Evolutionary conservation across 1,284 basidiomycete species (phyloP), one percentile per base, ranked within the genome.

Genomic region (Naganishia sp.): DNA sequence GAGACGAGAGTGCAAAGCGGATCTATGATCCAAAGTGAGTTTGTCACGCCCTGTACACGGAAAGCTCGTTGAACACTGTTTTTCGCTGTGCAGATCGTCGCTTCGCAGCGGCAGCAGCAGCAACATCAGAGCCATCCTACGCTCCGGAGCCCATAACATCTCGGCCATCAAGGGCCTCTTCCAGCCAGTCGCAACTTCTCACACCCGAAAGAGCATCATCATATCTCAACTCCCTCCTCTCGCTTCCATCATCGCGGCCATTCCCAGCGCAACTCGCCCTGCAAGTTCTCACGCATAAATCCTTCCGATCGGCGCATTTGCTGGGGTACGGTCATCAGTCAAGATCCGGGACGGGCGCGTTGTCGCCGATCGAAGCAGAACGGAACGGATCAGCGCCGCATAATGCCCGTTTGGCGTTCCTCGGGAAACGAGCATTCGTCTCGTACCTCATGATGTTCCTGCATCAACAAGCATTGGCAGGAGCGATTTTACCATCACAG

Each of bases 281-380:
- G 31, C 77, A 79, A 65, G 75, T 77, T 61, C 70, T 79, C 51
- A 79, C 78, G 7, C 79, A 80, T 69, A 79, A 79, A 74, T 76
- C 74, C 47, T 80, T 75, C 67, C 73, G 75, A 28, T 75, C 73
- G 63, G 72, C 72, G 18, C 76, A 78, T 55, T 69, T 72, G 28
- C 65, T 76, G 43, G 71, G 73, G 10, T 68, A 70, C 32, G 67
- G 67, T 5, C 50, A 55, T 31, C 42, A 46, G 18, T 42, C 58
- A 15, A 42, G 65, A 23, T 61, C 56, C 32, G 42, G 50, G 4
- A 42, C 35, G 1, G 23, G 17, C 10, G 11, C 17, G 0, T 15
- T 18, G n/a, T 11, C 50, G 32, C 51, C 42, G 32, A 41, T 50
- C 41, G 56, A 49, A 23, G 39, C 32, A 25, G 64, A 65, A 46